Percentiles rank a stretch among this genome's conserved stretches.
Evolutionary conservation across 495 filamentous ascomycete genomes (phyloP).

Genomic region (Diplogelasinospora grovesii): DNA sequence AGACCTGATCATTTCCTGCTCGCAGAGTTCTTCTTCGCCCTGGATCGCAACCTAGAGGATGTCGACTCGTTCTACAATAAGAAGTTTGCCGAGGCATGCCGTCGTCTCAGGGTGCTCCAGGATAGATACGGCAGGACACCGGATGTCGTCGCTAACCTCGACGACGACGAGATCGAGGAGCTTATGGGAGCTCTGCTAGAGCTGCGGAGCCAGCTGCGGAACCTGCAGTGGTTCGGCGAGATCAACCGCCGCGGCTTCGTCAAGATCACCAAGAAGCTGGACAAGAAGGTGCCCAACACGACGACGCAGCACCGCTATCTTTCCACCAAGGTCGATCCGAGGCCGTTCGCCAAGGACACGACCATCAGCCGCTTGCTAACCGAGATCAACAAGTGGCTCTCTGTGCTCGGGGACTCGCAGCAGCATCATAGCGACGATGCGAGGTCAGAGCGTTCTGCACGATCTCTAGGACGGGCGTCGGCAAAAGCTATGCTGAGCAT

Average conservation of each 20-base stretch:
- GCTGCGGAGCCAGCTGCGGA: slow-evolving; percentile 75
- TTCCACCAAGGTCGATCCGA: slow-evolving; percentile 76
- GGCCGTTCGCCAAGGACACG: slow-evolving; percentile 74
- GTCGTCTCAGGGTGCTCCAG: slow-evolving; percentile 76
- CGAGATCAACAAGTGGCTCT: slow-evolving; percentile 86
- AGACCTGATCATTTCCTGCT: too few relatives aligned
- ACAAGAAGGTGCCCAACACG: slow-evolving; percentile 74
- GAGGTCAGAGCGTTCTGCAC: slow-evolving; percentile 61
- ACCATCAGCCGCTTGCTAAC: slow-evolving; percentile 59
- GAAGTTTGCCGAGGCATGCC: slow-evolving; percentile 74
- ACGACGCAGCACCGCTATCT: slow-evolving; percentile 76
- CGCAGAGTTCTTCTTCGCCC: slow-evolving; percentile 90
- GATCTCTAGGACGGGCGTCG: slow-evolving; percentile 63
- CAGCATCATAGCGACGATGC: slow-evolving; percentile 62
- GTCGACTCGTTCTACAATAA: slow-evolving; percentile 95
- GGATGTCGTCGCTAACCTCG: slow-evolving; percentile 42
- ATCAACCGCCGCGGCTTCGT: slow-evolving; percentile 91
- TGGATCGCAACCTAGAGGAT: slow-evolving; percentile 93
- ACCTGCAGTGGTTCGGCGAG: slow-evolving; percentile 95
- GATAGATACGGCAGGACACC: slow-evolving; percentile 67
- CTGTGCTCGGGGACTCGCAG: slow-evolving; percentile 66
- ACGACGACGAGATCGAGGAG: slow-evolving; percentile 77
- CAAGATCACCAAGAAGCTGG: slow-evolving; percentile 97
- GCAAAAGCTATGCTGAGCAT: slow-evolving; percentile 66
- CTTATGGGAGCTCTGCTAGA: slow-evolving; percentile 84